Evolutionary conservation across 257 asterid species (phyloP).

Genomic region (Rhazya stricta): DNA sequence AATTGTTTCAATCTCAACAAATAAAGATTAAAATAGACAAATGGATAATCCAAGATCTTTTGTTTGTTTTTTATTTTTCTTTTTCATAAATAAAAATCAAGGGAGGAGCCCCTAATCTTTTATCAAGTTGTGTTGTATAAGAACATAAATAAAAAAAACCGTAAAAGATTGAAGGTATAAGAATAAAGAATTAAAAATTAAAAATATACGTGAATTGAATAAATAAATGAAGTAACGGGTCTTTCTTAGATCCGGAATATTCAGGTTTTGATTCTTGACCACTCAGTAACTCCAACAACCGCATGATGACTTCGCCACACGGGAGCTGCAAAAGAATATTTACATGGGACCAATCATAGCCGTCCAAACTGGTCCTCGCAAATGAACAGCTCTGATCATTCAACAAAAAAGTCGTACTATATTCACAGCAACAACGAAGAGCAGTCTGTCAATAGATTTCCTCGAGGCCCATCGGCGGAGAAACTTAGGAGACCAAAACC

Average conservation of each 20-base stretch:
- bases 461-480: conserved; percentile 24
- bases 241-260: conserved; percentile 5
- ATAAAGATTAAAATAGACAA: too few species aligned
- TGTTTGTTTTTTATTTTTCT: too few species aligned
- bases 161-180: too few species aligned
- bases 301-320: background rate
- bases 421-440: background rate
- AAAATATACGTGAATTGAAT: too few species aligned
- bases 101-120: too few species aligned
- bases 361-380: conserved; percentile 1
- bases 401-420: background rate
- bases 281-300: background rate
- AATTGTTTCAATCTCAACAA: too few species aligned
- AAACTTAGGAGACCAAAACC: conserved; percentile 3
- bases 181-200: too few species aligned
- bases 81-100: too few species aligned
- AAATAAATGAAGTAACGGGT: too few species aligned
- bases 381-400: background rate
- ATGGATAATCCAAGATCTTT: too few species aligned
- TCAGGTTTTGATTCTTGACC: conserved; percentile 1
- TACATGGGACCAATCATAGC: background rate
- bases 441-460: conserved; percentile 21
- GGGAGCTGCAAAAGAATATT: background rate
- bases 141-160: too few species aligned
- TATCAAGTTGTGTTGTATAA: too few species aligned